Percentiles rank a stretch among this genome's conserved stretches.
Evolutionary conservation across 73 alveolate species (phyloP).

Genomic region (Breviolum minutum): DNA sequence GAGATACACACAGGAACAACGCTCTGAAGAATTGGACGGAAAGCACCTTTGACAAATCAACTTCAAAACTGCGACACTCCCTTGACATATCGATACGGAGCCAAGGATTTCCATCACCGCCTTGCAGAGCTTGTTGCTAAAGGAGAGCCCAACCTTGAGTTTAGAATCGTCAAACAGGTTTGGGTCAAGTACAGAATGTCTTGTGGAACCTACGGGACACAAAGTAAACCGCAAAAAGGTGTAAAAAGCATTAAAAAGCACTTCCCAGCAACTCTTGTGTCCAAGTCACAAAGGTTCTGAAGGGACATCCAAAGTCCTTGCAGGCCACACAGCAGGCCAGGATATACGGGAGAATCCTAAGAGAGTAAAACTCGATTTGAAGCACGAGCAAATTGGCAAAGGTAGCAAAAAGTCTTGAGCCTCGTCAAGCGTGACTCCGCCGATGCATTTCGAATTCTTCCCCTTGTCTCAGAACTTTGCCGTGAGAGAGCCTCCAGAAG

Average conservation of each 20-base stretch:
- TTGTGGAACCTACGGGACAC: too few relatives aligned
- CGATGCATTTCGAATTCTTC: background rate
- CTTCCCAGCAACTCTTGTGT: background rate
- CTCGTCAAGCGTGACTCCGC: constrained; percentile 24
- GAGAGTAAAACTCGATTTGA: too few relatives aligned
- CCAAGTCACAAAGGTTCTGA: constrained; percentile 35
- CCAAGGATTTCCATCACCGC: background rate
- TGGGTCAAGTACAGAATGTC: background rate
- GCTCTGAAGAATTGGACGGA: too few relatives aligned
- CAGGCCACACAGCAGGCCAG: background rate
- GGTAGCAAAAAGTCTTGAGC: background rate
- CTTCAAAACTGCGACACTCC: background rate
- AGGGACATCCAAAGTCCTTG: constrained; percentile 47
- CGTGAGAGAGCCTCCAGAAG: background rate
- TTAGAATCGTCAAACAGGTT: background rate
- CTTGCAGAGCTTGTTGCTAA: constrained; percentile 12
- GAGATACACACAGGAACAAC: background rate
- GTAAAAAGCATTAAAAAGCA: too few relatives aligned
- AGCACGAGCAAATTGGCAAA: too few relatives aligned
- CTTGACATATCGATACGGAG: background rate
- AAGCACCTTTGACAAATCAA: background rate
- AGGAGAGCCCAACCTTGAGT: constrained; percentile 57
- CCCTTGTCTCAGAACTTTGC: background rate
- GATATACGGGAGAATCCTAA: too few relatives aligned
- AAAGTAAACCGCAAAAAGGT: too few relatives aligned